A percentile compares a stretch with the other conserved stretches of the same genome.
These are phyloP conservation scores for Reutealis trisperma DNA, from an alignment of 345 rosid genomes.

Conservation along the genomic window DNA sequence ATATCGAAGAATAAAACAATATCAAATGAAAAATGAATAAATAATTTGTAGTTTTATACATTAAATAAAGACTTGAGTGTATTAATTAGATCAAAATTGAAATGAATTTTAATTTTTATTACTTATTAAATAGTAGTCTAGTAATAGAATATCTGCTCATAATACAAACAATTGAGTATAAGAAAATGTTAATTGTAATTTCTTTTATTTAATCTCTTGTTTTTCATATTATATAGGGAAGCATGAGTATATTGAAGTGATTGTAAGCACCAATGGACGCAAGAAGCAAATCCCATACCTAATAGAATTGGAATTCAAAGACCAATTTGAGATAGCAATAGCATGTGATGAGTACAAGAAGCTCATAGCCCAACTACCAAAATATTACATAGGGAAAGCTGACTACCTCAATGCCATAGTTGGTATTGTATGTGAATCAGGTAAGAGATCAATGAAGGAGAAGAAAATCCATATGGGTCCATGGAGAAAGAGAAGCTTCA, in stretches of 20 bases:
- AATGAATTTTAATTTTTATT: no score
- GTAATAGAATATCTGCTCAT: background rate
- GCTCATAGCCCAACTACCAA: constrained; percentile 36
- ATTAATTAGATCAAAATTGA: no score
- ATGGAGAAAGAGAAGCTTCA: constrained; percentile 50
- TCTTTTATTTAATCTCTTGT: background rate
- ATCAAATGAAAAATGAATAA: no score
- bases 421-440: constrained; percentile 40
- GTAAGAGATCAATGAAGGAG: constrained; percentile 51
- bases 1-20: no score
- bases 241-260: constrained; percentile 46
- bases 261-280: constrained; percentile 26
- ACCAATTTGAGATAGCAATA: constrained; percentile 48
- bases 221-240: constrained; percentile 24
- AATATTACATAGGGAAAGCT: constrained; percentile 42
- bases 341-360: constrained; percentile 39
- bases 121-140: no score
- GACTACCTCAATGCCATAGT: constrained; percentile 40
- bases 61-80: no score
- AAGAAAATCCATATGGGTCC: constrained; percentile 49
- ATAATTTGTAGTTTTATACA: no score
- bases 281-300: constrained; percentile 43
- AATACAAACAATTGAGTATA: no score
- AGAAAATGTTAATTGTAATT: background rate
- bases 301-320: constrained; percentile 47